phyloP scores from a whole-genome alignment of 2,329 filamentous ascomycete species.

The Colletotrichum filicis region DNA sequence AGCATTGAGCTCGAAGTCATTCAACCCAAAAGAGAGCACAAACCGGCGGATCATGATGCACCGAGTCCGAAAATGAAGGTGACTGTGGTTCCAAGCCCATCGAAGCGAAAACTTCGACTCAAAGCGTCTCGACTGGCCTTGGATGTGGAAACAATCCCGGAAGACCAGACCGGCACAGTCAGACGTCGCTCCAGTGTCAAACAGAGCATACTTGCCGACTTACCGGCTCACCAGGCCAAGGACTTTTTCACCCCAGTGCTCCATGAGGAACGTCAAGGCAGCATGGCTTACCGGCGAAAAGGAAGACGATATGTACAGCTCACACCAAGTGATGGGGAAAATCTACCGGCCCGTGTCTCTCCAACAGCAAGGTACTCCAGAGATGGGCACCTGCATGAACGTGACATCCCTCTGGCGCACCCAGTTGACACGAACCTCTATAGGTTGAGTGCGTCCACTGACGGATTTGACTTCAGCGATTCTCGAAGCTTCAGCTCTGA shows the following conservation, averaged over 20 bases:
- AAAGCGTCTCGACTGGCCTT: slow-evolving; percentile 33
- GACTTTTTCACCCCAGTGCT: slow-evolving; percentile 3
- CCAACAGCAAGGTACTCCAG: neutral
- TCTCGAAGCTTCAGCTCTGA: slow-evolving; percentile 29
- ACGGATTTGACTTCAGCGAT: slow-evolving; percentile 23
- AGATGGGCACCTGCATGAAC: slow-evolving; percentile 4
- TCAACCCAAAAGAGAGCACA: neutral
- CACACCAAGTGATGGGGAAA: neutral
- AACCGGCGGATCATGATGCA: slow-evolving; percentile 20
- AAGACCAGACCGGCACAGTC: slow-evolving; percentile 12
- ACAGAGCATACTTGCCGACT: neutral
- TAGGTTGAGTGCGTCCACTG: slow-evolving; percentile 20
- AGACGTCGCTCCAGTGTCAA: neutral
- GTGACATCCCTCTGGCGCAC: slow-evolving; percentile 30
- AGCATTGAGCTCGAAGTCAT: slow-evolving; percentile 12
- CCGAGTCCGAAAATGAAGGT: neutral
- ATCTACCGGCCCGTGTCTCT: neutral
- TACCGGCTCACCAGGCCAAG: neutral
- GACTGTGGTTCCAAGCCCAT: neutral
- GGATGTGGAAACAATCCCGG: neutral
- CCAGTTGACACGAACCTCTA: slow-evolving; percentile 18
- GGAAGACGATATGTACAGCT: slow-evolving; percentile 14
- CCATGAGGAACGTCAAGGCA: neutral
- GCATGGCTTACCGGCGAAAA: neutral
- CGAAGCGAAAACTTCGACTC: slow-evolving; percentile 44